Percentiles rank a stretch among this genome's conserved stretches.
phyloP scores from a whole-genome alignment of 768 basidiomycete genomes.

The Kwoniella sp. region DNA sequence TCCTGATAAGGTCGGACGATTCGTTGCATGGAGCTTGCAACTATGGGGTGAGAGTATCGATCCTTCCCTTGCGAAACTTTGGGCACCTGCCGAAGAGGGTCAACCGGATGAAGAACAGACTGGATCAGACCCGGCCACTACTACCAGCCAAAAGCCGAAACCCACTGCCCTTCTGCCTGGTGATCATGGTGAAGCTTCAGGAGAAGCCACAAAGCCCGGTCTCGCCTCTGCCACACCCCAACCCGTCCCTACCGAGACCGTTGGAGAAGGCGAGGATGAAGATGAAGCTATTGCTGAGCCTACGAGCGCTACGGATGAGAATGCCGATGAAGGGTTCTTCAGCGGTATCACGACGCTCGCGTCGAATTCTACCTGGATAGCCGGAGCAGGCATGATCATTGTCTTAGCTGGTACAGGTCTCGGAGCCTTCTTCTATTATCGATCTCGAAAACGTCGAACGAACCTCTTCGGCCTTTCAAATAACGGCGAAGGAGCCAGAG shows the following conservation, averaged over 20 bases:
- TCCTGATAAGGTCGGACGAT: conserved; percentile 63
- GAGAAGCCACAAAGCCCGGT: conserved; percentile 73
- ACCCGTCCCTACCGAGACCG: conserved; percentile 18
- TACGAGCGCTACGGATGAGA: conserved; percentile 23
- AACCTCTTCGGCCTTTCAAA: conserved; percentile 61
- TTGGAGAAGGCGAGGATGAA: conserved; percentile 31
- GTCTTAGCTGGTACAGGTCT: conserved; percentile 70
- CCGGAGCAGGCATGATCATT: conserved; percentile 78
- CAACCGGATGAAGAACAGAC: conserved; percentile 54
- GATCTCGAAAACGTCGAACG: conserved; percentile 59
- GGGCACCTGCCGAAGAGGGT: conserved; percentile 55
- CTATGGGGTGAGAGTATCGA: conserved; percentile 89
- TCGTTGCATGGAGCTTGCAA: conserved; percentile 88
- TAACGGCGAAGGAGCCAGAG: conserved; percentile 54
- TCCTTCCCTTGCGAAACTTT: conserved; percentile 66
- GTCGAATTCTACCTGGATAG: conserved; percentile 83
- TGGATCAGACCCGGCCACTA: conserved; percentile 51
- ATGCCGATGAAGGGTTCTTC: conserved; percentile 52
- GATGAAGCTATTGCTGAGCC: conserved; percentile 46
- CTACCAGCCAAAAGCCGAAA: conserved; percentile 71
- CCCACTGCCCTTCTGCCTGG: conserved; percentile 84
- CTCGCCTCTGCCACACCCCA: conserved; percentile 35
- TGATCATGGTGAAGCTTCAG: conserved; percentile 78
- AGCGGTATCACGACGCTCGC: conserved; percentile 46
- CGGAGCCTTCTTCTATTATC: conserved; percentile 78